Conservation (phyloP, 78 protist genomes). For the Neovahlkampfia damariscottae region DNA sequence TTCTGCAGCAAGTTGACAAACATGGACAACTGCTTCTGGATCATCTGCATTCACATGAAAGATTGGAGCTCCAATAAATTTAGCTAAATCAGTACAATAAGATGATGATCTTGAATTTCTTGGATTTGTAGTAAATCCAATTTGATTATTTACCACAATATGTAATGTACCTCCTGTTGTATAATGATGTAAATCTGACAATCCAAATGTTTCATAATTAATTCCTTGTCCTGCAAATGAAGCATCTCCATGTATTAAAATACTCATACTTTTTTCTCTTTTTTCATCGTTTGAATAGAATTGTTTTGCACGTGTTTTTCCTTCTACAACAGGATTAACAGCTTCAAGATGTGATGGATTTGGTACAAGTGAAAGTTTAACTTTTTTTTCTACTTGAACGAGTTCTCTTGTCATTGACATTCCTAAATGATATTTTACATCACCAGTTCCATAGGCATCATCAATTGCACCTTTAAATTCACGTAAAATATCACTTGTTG, state of each 20-base stretch:
- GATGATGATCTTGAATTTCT: slow-evolving; percentile 51
- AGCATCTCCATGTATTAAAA: slow-evolving; percentile 91
- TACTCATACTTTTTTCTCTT: slow-evolving; percentile 1
- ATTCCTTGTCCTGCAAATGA: slow-evolving; percentile 91
- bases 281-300: slow-evolving; percentile 19
- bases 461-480: slow-evolving; percentile 69
- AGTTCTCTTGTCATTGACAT: slow-evolving; percentile 42
- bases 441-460: slow-evolving; percentile 64
- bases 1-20: slow-evolving; percentile 49
- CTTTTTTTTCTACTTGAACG: background rate
- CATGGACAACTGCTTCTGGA: slow-evolving; percentile 69
- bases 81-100: slow-evolving; percentile 85
- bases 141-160: slow-evolving; percentile 90
- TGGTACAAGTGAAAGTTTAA: slow-evolving; percentile 76
- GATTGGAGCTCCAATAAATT: slow-evolving; percentile 70
- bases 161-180: slow-evolving; percentile 90
- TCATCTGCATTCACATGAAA: slow-evolving; percentile 97
- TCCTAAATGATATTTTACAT: slow-evolving; percentile 95
- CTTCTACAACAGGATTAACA: slow-evolving; percentile 86
- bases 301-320: slow-evolving; percentile 88
- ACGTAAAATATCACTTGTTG: slow-evolving; percentile 63
- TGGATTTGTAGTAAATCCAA: slow-evolving; percentile 96
- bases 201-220: slow-evolving; percentile 64
- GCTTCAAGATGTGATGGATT: slow-evolving; percentile 97
- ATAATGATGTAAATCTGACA: slow-evolving; percentile 56